Percentiles rank a stretch among this genome's conserved stretches.
Conservation (phyloP, 2,329 filamentous ascomycete species). For the Lasiodiplodia sp. region DNA sequence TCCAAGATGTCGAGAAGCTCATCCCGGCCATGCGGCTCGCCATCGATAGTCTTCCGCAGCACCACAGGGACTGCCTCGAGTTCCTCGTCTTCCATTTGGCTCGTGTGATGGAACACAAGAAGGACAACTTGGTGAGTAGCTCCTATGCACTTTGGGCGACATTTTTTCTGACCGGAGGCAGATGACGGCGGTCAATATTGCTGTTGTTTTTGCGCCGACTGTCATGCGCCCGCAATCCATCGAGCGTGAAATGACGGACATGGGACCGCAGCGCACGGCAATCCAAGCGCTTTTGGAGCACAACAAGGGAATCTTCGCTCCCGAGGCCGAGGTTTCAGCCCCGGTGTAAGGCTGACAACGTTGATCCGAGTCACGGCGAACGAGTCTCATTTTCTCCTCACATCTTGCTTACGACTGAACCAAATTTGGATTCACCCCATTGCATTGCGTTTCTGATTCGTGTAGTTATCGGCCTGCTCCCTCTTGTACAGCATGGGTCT, state of each 20-base stretch:
- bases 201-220: slow-evolving; percentile 96
- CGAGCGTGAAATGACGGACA: slow-evolving; percentile 94
- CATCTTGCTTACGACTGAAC: slow-evolving; percentile 16
- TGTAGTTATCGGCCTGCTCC: slow-evolving; percentile 19
- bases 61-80: slow-evolving; percentile 88
- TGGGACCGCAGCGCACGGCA: slow-evolving; percentile 89
- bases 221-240: slow-evolving; percentile 93
- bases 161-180: slow-evolving; percentile 41
- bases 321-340: slow-evolving; percentile 20
- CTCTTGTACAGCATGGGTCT: slow-evolving; percentile 27
- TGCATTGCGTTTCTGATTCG: slow-evolving; percentile 23
- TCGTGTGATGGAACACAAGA: slow-evolving; percentile 81
- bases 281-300: slow-evolving; percentile 95
- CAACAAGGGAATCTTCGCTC: slow-evolving; percentile 77
- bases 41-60: slow-evolving; percentile 78
- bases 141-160: not conserved
- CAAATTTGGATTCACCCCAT: slow-evolving; percentile 20
- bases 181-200: slow-evolving; percentile 97
- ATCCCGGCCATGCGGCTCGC: slow-evolving; percentile 71
- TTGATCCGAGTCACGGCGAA: slow-evolving; percentile 21
- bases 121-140: slow-evolving; percentile 78
- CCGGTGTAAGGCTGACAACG: slow-evolving; percentile 15
- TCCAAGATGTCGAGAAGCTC: slow-evolving; percentile 62
- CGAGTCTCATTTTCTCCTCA: slow-evolving; percentile 12
- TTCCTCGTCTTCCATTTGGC: slow-evolving; percentile 94